Evolutionary conservation across 2,329 filamentous ascomycete genomes (phyloP), one percentile per base, ranked within the genome.

Genomic region (Zymoseptoria brevis): DNA sequence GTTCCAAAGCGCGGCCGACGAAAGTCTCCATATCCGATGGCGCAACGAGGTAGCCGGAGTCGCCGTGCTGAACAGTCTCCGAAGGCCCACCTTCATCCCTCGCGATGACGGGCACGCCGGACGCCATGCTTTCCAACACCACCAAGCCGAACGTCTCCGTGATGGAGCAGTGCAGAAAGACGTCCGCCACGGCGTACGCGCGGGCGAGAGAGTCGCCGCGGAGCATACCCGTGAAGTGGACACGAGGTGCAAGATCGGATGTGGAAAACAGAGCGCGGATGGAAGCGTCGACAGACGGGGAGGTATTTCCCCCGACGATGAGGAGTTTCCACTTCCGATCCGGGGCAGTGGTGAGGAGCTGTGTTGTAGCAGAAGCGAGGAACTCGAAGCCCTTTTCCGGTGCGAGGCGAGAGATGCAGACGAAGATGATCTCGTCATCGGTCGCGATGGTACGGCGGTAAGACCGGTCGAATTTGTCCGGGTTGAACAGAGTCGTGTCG

Each of bases 131-230:
- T 71, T 88, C 86, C 1, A 88, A 75, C 1, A 88, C 86, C 0
- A 89, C 86, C 8, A 89, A 75, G 0, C 86, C 86, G 70, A 89
- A 88, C 0, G 86, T 89, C 72, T 89, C 86, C 0, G 86, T 88
- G 59, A 88, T 76, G 21, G 84, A 88, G 73, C 85, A 87, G 73
- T 89, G 86, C 13, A 89, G 73, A 68, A 89, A 88, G n/a, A 89
- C 65, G 67, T 89, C 86, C 0, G 82, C 85, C 3, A 82, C 83
- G 1, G 87, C 85, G 64, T 88, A 89, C 8, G 83, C 81, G n/a
- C 78, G 75, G n/a, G 85, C 85, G 8, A 89, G 77, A 2, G 79
- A 78, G 54, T 79, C 78, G 9, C 86, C 85, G 0, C 81, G 79
- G 64, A 83, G 78, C 74, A 88, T 85, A 0, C 86, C 86, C 0